Percentiles rank a stretch among this genome's conserved stretches.
These are phyloP conservation scores for Angophora floribunda DNA, from an alignment of 345 rosid genomes.

Conservation along the genomic window DNA sequence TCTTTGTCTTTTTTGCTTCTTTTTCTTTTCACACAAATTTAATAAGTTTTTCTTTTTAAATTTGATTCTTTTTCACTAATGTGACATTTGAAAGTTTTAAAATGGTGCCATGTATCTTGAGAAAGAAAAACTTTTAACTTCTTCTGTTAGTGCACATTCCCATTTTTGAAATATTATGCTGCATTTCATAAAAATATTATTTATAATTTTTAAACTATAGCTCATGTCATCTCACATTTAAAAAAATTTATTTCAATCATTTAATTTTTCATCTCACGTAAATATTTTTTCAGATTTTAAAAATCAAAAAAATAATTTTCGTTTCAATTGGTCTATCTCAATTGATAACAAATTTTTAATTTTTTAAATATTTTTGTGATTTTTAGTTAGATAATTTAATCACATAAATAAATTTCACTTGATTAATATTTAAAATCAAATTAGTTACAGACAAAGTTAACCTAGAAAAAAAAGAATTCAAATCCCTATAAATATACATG, in stretches of 20 bases:
- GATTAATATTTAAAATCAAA: not conserved
- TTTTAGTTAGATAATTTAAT: not conserved
- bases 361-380: fast-evolving
- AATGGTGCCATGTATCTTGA: not conserved
- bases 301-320: too few relatives aligned
- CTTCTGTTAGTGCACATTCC: not conserved
- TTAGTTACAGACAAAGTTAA: not conserved
- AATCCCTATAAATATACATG: not conserved
- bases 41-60: too few relatives aligned
- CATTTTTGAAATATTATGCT: not conserved
- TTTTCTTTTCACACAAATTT: too few relatives aligned
- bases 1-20: not conserved
- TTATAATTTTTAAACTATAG: not conserved
- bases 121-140: not conserved
- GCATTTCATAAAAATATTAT: not conserved
- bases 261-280: too few relatives aligned
- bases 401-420: not conserved
- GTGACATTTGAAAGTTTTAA: not conserved
- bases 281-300: too few relatives aligned
- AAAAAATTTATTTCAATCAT: not conserved
- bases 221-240: not conserved
- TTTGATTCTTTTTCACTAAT: too few relatives aligned
- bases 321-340: not conserved
- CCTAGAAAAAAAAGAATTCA: not conserved
- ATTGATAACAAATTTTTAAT: not conserved